Conservation (phyloP, 129 eudicot genomes). For the Deinandra increscens region DNA sequence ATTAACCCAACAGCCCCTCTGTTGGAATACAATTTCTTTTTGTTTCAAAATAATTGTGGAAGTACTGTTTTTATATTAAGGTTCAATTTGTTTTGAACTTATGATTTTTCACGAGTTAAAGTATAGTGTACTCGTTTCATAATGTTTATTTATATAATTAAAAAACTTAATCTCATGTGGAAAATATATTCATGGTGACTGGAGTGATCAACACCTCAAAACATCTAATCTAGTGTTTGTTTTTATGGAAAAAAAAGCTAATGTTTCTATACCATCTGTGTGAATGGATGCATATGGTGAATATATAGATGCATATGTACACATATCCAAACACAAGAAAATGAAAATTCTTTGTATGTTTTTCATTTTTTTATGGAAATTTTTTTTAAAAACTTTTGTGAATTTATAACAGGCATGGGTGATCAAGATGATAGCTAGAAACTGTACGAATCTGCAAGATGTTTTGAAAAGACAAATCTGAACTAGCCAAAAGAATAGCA, state of each 20-base stretch:
- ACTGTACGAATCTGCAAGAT: constrained; percentile 57
- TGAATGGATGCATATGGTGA: no score
- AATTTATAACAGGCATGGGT: constrained; percentile 78
- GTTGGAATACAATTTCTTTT: no score
- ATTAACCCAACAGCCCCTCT: no score
- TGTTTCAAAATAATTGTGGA: no score
- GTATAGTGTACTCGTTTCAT: no score
- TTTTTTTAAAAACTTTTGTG: constrained; percentile 19
- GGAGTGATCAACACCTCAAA: constrained; percentile 10
- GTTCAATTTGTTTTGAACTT: no score
- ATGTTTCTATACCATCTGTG: neutral
- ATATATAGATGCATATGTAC: neutral
- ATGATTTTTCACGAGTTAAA: no score
- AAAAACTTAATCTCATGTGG: neutral
- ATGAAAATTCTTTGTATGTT: neutral
- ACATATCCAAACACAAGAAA: neutral
- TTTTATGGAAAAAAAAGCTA: neutral
- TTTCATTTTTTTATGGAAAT: constrained; percentile 18
- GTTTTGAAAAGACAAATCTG: constrained; percentile 72
- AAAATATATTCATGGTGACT: neutral
- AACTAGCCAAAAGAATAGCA: no score
- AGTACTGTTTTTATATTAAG: no score
- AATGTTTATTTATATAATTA: neutral
- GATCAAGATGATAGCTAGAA: constrained; percentile 77
- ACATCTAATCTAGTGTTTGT: constrained; percentile 10